Evolutionary conservation across 495 filamentous ascomycete genomes (phyloP), one percentile per base, ranked within the genome.

Genomic region (Acidomyces sp.): DNA sequence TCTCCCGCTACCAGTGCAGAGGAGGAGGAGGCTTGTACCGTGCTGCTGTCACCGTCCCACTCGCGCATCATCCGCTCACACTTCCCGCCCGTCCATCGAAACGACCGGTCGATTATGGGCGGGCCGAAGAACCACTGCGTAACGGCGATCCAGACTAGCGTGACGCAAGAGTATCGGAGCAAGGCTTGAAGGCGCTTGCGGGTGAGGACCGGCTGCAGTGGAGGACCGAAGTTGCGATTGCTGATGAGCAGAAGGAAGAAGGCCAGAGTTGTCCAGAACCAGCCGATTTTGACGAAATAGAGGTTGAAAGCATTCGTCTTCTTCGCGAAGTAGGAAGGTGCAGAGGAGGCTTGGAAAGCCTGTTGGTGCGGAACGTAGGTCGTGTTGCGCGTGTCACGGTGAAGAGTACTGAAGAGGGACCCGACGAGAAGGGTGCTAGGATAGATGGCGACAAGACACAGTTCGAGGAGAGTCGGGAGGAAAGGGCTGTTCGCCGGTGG

Each of bases 81-180:
- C 50, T 69, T 70, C 1, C 90, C 90, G 0, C 90, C 90, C 0
- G 82, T 92, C 48, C 82, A 61, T 11, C 70, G 54, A 46, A 96
- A 97, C 6, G 77, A 69, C 2, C 86, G 72, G 58, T 97, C 90
- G 48, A 95, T 90, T 10, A 96, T 63, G 5, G 84, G 66, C 16
- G 90, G 77, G 0, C 90, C 90, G 51, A 97, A 93, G 57, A 78
- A 95, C 90, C 88, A 95, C 65, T 94, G 90, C 49, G 92, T 97
- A 13, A 82, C 75, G 5, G 83, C 57, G 3, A 47, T 62, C 70
- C 85, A 96, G 80, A 82, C 90, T 61, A 85, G 78, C 45, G 92
- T 96, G n/a, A 80, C 74, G 9, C 80, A 58, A 2, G 33, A 63
- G 66, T 83, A 95, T 2, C 90, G 66, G 7, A 77, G 29, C 6